Percentiles rank a stretch among this genome's conserved stretches.
Evolutionary conservation across 1,139 yeast genomes (phyloP).

Genomic region (Sugiyamaella neomexicana): DNA sequence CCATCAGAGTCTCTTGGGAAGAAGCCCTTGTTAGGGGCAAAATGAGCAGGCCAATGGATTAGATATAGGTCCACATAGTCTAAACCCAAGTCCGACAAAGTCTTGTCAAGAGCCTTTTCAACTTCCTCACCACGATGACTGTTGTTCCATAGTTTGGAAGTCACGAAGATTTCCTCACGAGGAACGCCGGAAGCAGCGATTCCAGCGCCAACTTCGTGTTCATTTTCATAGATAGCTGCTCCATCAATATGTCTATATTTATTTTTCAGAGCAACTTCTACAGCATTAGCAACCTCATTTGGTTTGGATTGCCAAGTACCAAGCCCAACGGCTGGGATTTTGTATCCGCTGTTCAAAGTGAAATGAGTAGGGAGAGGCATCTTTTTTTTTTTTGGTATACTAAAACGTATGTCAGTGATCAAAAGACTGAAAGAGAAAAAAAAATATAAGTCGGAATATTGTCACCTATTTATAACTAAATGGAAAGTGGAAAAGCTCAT

Average conservation of each 20-base stretch:
- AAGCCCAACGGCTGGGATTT: constrained; percentile 51
- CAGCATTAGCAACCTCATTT: constrained; percentile 36
- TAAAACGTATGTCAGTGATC: too few species aligned
- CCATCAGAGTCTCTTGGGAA: constrained; percentile 71
- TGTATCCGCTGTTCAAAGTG: constrained; percentile 36
- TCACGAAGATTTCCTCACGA: constrained; percentile 70
- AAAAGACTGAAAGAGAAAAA: too few species aligned
- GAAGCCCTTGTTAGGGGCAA: constrained; percentile 62
- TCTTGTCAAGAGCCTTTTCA: constrained; percentile 54
- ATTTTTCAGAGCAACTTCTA: constrained; percentile 50
- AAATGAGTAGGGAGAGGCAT: constrained; percentile 15
- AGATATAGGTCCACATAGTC: constrained; percentile 74
- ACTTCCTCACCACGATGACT: constrained; percentile 61
- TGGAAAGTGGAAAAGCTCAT: constrained; percentile 1
- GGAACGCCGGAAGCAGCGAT: constrained; percentile 32
- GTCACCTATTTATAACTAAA: constrained; percentile 8
- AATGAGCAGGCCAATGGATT: constrained; percentile 61
- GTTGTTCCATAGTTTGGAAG: constrained; percentile 80
- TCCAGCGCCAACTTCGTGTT: constrained; percentile 54
- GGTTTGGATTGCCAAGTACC: constrained; percentile 64
- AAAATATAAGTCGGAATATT: background rate
- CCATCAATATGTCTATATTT: constrained; percentile 70
- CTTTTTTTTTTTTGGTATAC: background rate
- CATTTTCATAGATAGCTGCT: constrained; percentile 61
- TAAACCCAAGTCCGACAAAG: constrained; percentile 59